A percentile compares a stretch with the other conserved stretches of the same genome.
phyloP scores from a whole-genome alignment of 257 asterid species.

The Solanum boliviense region DNA sequence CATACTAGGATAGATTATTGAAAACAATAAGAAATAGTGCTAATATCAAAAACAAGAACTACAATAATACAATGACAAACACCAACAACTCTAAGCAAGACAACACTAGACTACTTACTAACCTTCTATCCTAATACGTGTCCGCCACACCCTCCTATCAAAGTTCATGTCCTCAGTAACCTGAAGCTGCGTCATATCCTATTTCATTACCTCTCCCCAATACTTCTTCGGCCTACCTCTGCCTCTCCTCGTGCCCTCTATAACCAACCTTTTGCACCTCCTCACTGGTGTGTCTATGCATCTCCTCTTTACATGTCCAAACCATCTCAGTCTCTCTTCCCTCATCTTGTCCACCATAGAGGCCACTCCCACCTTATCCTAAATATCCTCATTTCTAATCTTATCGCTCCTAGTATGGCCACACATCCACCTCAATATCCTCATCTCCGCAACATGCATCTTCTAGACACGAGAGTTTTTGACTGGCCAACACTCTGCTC shows the following conservation, averaged over 20 bases:
- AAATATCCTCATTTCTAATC: background rate
- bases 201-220: background rate
- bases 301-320: background rate
- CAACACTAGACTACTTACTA: background rate
- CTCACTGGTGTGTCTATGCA: background rate
- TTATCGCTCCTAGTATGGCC: background rate
- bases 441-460: background rate
- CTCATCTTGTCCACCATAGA: background rate
- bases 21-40: background rate
- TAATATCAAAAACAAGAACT: background rate
- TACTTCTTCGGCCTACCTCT: background rate
- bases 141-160: background rate
- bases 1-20: background rate
- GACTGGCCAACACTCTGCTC: background rate
- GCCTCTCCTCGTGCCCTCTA: background rate
- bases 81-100: background rate
- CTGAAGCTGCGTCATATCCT: background rate
- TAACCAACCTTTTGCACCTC: background rate
- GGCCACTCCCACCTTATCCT: background rate
- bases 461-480: background rate
- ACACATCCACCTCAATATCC: background rate
- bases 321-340: background rate
- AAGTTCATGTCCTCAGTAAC: background rate
- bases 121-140: background rate
- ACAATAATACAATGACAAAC: background rate